Evolutionary conservation across 176 grass and related monocot genomes (phyloP), one percentile per base, ranked within the genome.

Genomic region (Carex scoparia): DNA sequence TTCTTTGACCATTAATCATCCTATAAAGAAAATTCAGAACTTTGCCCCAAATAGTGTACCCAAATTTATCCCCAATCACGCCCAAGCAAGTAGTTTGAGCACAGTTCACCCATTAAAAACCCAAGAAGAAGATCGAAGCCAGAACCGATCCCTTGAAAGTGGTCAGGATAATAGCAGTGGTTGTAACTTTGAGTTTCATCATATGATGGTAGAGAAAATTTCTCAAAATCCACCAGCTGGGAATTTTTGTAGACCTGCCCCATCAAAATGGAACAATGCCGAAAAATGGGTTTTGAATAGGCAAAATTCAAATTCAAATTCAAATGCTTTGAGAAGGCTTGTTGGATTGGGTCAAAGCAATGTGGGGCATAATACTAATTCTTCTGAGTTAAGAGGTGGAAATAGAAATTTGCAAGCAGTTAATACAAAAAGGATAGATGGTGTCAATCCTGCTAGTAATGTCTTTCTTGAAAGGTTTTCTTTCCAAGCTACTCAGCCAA

Each of bases 261-360:
- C 96, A 1, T 98, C 96, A 23, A 98, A 98, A 63, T 98, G 93
- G 93, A 95, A 98, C 46, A 93, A 98, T 54, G 96, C 96, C 2
- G 96, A 98, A 81, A 98, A 98, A 88, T 98, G 96, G 96, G 93
- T 98, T 13, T 80, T 94, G n/a, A 98, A 89, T 59, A 87, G 90
- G 18, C 96, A 98, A 78, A 89, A 84, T 65, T 74, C 72, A 38
- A 86, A 92, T 38, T 88, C 81, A 69, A 81, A 65, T 81, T 81
- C 66, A 51, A 86, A 79, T 57, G 85, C 84, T 57, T 87, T 84
- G 44, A 79, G 79, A 81, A 87, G 83, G 28, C 63, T 48, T 64
- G 49, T 64, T 56, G 81, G 81, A 2, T 83, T 83, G 23, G 81
- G 38, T 51, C 62, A 83, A 60, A 68, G 16, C n/a, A 65, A 14